Base-by-base conservation (phyloP, 805 yeast species). In the Lipomyces kockii region DNA sequence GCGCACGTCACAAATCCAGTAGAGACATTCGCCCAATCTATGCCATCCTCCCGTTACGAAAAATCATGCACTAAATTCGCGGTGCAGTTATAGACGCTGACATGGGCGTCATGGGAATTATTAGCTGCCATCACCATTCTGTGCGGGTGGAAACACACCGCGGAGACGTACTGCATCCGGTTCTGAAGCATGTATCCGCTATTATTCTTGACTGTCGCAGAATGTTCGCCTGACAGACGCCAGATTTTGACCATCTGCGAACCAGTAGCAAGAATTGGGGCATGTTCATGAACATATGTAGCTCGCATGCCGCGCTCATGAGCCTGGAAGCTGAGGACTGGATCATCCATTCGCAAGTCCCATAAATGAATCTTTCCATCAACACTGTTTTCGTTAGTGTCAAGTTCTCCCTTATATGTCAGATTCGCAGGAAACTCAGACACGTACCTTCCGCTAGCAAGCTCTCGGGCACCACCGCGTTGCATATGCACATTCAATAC, bases 381-480 rank as follows among this genome's bases (percentile, higher is more conserved):
- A 0, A 90, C 80, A 27, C 76, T 8, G 35, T 20, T 25, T 35
- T 43, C 27, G 29, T 51, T 29, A 22, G 27, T 22, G 9, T 22
- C 22, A 22, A 11, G 17, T 27, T 25, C 29, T 11, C 8, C 53
- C 8, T 22, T 56, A 12, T 56, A 14, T n/a, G 12, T 29, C 12
- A 54, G 59, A 22, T 35, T 52, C 46, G 29, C 27, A 29, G 7
- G 0, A 29, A 29, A 1, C 32, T 29, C 17, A 3, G 35, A 29
- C 89, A 84, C 64, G 17, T 56, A 66, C 69, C 78, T 72, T 0
- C 97, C 98, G 70, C 94, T 87, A 2, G 89, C 89, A 58, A 95
- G 83, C 76, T 95, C 99, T 65, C 99, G 83, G 73, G 87, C 86
- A 0, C 99, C 99, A 51, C 99, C 99, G 74, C 99, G 84, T 80